Evolutionary conservation across 1,139 yeast species (phyloP).

Genomic region (Debaryomyces subglobosus): DNA sequence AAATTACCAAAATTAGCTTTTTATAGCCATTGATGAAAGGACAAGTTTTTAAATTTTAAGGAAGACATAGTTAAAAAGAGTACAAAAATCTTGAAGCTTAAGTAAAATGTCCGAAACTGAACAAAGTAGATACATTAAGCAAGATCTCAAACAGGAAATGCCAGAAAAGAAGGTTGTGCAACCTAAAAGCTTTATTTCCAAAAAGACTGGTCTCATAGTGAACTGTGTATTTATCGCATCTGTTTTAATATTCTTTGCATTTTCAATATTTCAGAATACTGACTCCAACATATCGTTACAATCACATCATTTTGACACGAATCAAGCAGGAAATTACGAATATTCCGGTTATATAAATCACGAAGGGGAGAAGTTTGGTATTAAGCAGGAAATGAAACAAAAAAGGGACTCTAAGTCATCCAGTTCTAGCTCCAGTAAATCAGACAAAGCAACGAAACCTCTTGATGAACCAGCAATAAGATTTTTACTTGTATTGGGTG

Average conservation of each 20-base stretch:
- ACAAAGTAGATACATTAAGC: background rate
- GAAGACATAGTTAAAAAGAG: background rate
- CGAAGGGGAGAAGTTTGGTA: background rate
- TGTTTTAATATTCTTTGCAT: background rate
- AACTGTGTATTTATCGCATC: background rate
- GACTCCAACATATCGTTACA: background rate
- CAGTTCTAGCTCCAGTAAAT: slow-evolving; percentile 7
- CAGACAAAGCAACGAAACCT: slow-evolving; percentile 5
- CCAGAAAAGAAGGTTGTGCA: background rate
- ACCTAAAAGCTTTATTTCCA: background rate
- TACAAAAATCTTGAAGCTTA: background rate
- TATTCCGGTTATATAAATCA: background rate
- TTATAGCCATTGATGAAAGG: background rate
- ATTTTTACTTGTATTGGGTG: slow-evolving; percentile 10
- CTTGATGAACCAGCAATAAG: slow-evolving; percentile 24
- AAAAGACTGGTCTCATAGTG: background rate
- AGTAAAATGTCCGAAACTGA: background rate
- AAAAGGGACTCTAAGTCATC: slow-evolving; percentile 6
- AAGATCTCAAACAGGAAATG: background rate
- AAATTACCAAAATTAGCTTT: slow-evolving; percentile 9
- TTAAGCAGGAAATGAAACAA: background rate
- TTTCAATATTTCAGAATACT: background rate
- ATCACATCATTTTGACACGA: background rate
- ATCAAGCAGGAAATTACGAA: background rate
- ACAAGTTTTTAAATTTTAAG: background rate